These are phyloP conservation scores for Groenewaldozyma sp. DNA, from an alignment of 1,139 yeast genomes.

Conservation along the genomic window DNA sequence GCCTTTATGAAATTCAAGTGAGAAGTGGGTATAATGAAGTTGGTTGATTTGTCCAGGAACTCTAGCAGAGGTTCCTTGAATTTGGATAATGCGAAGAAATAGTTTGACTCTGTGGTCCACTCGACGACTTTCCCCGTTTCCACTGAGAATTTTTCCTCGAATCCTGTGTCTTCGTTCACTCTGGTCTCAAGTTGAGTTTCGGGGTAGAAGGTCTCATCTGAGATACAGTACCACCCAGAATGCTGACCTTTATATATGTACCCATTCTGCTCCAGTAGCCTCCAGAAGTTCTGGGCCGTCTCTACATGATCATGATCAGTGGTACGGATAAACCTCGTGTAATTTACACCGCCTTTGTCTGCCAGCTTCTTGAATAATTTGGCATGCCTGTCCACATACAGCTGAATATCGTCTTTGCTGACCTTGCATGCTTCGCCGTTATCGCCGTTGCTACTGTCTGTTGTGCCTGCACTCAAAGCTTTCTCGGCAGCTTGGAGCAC, in stretches of 20 bases:
- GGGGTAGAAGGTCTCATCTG: conserved; percentile 93
- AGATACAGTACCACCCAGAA: conserved; percentile 88
- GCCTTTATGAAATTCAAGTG: conserved; percentile 42
- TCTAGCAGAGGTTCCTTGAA: conserved; percentile 49
- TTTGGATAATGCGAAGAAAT: conserved; percentile 65
- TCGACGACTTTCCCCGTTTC: conserved; percentile 74
- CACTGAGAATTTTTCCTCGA: conserved; percentile 41
- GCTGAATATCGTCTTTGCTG: conserved; percentile 44
- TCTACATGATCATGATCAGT: conserved; percentile 70
- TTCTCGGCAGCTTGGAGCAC: conserved; percentile 61
- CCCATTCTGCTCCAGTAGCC: conserved; percentile 45
- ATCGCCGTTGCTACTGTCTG: too few species aligned
- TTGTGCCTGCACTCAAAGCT: too few species aligned
- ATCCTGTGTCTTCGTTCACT: conserved; percentile 33
- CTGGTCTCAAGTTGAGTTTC: conserved; percentile 58
- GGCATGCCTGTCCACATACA: conserved; percentile 65
- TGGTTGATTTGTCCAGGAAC: conserved; percentile 32
- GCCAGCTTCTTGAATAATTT: conserved; percentile 59
- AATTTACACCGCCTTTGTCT: conserved; percentile 42
- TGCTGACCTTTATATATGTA: conserved; percentile 75
- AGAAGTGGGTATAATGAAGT: conserved; percentile 55
- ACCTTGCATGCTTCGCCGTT: conserved; percentile 33
- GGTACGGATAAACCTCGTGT: conserved; percentile 79
- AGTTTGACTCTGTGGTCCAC: conserved; percentile 72
- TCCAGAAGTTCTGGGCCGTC: conserved; percentile 68